Base-by-base conservation (phyloP, 164 flowering plant genomes). In the Liriodendron chinense region DNA sequence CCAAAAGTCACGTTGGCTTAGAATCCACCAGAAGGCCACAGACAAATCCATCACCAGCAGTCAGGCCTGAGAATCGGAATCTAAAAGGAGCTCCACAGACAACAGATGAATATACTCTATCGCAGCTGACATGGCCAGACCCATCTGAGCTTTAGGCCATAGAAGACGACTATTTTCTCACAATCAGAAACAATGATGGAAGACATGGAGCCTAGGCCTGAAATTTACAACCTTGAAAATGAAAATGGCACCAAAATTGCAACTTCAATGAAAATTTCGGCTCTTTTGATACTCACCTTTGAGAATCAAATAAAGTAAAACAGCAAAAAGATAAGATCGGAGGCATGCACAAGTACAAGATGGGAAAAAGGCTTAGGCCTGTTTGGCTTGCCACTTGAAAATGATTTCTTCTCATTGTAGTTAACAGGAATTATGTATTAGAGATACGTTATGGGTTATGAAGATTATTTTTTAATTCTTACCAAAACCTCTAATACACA, bases 1-100 rank as follows among this genome's bases (percentile, higher is more conserved):
- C 99, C 99, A 96, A 77, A 98, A 96, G 75, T 90, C 94, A 20
- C 98, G 98, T 34, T 90, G 95, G 70, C 74, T 81, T 1, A 34
- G 93, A 84, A n/a, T 80, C 85, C 84, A 89, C 26, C 18, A 90
- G 67, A 69, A 96, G 93, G 18, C 99, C 99, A 83, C 99, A 96
- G 1, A 94, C 92, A 82, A 96, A 96, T 69, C 97, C 98, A 78
- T 89, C 91, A 0, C 99, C 99, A 9, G 89, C 95, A 1, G 98
- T 89, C 61, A 94, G 76, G 21, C 98, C 96, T 12, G 71, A 16
- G 69, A 94, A 91, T 7, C 87, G 83, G 67, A 89, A 82, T 71
- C 83, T 86, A 47, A 80, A 43, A 20, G 99, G 99, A 2, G 92
- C 86, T 72, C 90, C 92, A 80, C 85, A 90, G 9, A 87, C 81